Evolutionary conservation across 2,329 filamentous ascomycete genomes (phyloP).

Genomic region (Phaeophleospora eucalypticola): DNA sequence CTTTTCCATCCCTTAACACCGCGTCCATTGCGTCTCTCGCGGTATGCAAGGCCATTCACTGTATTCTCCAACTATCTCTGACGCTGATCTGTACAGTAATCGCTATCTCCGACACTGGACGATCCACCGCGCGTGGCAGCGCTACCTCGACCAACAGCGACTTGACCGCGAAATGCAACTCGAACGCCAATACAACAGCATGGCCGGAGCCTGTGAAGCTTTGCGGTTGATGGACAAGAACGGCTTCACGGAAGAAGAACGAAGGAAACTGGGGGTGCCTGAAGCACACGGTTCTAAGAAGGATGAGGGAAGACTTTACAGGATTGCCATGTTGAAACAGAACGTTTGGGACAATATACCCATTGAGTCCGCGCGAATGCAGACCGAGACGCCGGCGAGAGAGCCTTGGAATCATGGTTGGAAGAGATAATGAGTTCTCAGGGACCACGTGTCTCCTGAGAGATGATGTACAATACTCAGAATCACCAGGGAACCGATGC

Average conservation of each 20-base stretch:
- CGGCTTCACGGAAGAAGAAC: conserved; percentile 36
- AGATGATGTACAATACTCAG: too few species aligned
- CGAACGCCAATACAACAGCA: conserved; percentile 74
- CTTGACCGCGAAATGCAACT: conserved; percentile 64
- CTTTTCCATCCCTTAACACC: conserved; percentile 65
- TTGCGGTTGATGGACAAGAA: conserved; percentile 53
- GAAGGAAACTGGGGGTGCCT: conserved; percentile 18
- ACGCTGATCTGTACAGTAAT: conserved; percentile 40
- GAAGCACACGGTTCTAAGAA: conserved; percentile 33
- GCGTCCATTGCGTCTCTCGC: conserved; percentile 80
- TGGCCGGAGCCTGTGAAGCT: conserved; percentile 82
- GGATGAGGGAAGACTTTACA: conserved; percentile 70
- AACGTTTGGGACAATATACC: conserved; percentile 77
- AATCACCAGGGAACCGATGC: too few species aligned
- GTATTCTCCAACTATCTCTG: not conserved
- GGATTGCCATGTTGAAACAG: conserved; percentile 87
- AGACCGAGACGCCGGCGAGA: conserved; percentile 75
- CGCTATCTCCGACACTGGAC: conserved; percentile 95
- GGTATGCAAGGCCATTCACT: conserved; percentile 35
- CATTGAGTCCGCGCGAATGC: conserved; percentile 81
- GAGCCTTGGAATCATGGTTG: conserved; percentile 92
- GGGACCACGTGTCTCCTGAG: too few species aligned
- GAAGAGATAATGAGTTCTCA: conserved; percentile 67
- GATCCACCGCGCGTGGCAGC: conserved; percentile 91
- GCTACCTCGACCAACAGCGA: conserved; percentile 68